phyloP scores from a whole-genome alignment of 768 basidiomycete genomes.

The Macrolepiota fuliginosa region DNA sequence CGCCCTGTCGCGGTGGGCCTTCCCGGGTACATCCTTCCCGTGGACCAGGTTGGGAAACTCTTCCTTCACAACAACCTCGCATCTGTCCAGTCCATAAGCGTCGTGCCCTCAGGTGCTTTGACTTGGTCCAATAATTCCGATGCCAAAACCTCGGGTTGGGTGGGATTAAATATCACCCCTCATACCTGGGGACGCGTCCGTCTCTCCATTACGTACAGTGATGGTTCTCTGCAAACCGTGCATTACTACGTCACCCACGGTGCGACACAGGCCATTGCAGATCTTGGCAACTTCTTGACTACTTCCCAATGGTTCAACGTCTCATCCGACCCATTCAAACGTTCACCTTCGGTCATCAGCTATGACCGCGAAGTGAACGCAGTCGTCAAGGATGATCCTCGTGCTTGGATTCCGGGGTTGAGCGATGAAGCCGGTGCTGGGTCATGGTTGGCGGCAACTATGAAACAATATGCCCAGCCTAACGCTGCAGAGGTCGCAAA shows the following conservation, averaged over 20 bases:
- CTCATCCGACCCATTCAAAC: conserved; percentile 46
- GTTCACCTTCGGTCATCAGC: conserved; percentile 52
- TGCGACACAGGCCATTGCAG: conserved; percentile 40
- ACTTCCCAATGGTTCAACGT: conserved; percentile 53
- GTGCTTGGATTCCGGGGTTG: conserved; percentile 60
- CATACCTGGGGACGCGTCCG: conserved; percentile 47
- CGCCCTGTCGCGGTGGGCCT: conserved; percentile 51
- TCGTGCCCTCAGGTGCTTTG: conserved; percentile 45
- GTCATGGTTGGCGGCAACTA: conserved; percentile 52
- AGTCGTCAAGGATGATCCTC: conserved; percentile 45
- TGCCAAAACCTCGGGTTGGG: conserved; percentile 37
- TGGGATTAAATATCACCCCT: conserved; percentile 45
- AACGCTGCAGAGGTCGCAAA: conserved; percentile 51
- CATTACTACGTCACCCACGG: conserved; percentile 50
- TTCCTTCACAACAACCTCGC: conserved; percentile 45
- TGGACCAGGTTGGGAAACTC: conserved; percentile 47
- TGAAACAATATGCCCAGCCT: conserved; percentile 57
- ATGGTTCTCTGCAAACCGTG: conserved; percentile 50
- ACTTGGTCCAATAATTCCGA: conserved; percentile 44
- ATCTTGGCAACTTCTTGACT: conserved; percentile 53
- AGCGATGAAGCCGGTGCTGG: conserved; percentile 62
- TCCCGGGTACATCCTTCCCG: conserved; percentile 51
- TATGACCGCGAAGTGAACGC: conserved; percentile 53
- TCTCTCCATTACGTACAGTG: conserved; percentile 46
- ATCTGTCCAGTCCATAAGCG: conserved; percentile 38